Evolutionary conservation across 2,329 filamentous ascomycete species (phyloP), one percentile per base, ranked within the genome.

Genomic region (Dactylonectria macrodidyma): DNA sequence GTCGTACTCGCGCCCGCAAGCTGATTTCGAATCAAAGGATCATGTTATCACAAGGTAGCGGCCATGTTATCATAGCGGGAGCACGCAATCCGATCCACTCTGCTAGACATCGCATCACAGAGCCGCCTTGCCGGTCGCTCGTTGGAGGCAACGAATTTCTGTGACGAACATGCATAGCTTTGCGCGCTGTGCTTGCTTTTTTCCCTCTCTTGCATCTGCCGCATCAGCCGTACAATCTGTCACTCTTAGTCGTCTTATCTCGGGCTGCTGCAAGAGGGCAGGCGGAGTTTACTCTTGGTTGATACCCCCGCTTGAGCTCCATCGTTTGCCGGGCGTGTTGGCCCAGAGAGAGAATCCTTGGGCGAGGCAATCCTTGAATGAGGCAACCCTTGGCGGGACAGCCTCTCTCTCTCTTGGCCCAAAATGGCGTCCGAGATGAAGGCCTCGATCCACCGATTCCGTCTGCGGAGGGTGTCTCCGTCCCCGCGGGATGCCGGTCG

Each of bases 361-460:
- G 38, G 59, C 24, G 48, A 30, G 26, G 26, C 26, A 30, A 30
- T 30, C 26, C 26, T 7, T 30, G 26, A 30, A 30, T 30, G 26
- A 30, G 26, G 26, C 26, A 52, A 36, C 36, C 44, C 44, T 46
- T 48, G 10, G 12, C 24, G 22, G 33, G 52, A 64, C 34, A 56
- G 22, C 57, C 52, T 48, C 58, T 22, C 16, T n/a, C 30, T 6
- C 33, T 6, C 10, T 41, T 59, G 56, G 58, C 68, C 71, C 60
- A 66, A 69, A 72, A 75, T 76, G 69, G 74, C 71, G 67, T 71
- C 75, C 55, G 73, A 74, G 52, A 73, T 76, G 74, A 76, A 76
- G 59, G 71, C 70, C 52, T 76, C 74, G 62, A 69, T 75, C 74
- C 68, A 74, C 70, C 73, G 73, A 65, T 72, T 74, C 71, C 73